Evolutionary conservation across 441 rosid species (phyloP).

Genomic region (Populus hybrid): DNA sequence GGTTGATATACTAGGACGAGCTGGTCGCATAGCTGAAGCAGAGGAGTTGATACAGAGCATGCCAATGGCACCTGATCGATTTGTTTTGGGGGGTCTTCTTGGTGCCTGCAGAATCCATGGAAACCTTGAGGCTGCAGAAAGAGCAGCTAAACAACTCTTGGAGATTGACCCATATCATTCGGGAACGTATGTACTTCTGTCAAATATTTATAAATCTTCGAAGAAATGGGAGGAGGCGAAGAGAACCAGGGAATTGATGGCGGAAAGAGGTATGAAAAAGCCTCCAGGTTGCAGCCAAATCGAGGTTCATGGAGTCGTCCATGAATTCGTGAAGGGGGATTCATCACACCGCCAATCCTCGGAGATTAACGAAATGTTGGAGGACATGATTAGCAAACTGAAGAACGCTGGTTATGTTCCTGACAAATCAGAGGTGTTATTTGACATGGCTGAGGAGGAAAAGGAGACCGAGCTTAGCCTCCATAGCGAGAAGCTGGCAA

Average conservation of each 20-base stretch:
- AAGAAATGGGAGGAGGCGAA: conserved; percentile 28
- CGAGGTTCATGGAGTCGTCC: conserved; percentile 24
- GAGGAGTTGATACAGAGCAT: conserved; percentile 22
- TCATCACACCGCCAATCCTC: conserved; percentile 14
- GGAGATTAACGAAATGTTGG: conserved; percentile 19
- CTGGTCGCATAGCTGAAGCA: conserved; percentile 29
- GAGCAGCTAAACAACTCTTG: conserved; percentile 27
- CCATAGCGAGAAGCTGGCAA: conserved; percentile 27
- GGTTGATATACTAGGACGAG: conserved; percentile 26
- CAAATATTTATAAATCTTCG: conserved; percentile 26
- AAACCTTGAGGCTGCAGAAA: conserved; percentile 30
- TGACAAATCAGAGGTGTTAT: conserved; percentile 23
- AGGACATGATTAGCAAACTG: conserved; percentile 11
- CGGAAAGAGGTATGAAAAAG: conserved; percentile 25
- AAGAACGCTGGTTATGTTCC: conserved; percentile 24
- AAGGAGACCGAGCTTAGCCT: conserved; percentile 22
- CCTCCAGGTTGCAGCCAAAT: conserved; percentile 35
- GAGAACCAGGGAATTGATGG: conserved; percentile 26
- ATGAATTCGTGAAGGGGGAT: conserved; percentile 24
- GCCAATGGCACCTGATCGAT: conserved; percentile 26
- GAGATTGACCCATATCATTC: conserved; percentile 28
- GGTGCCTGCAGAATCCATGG: conserved; percentile 35
- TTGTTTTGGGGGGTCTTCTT: conserved; percentile 26
- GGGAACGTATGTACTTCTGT: conserved; percentile 24
- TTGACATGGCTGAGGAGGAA: conserved; percentile 23